Evolutionary conservation across 208 protist genomes (phyloP).

Genomic region (Trichomonas vaginalis): DNA sequence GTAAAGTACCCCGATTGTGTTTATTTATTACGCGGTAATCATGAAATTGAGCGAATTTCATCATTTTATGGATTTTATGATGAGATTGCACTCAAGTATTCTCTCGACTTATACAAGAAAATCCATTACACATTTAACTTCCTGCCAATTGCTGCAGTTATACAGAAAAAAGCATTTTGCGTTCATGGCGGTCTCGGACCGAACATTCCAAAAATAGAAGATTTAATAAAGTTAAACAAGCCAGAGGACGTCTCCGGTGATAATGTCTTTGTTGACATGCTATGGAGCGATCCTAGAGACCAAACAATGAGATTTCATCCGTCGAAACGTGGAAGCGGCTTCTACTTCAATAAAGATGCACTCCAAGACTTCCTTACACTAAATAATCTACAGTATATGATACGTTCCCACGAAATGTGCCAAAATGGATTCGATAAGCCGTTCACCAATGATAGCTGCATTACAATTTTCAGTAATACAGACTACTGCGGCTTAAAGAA

Average conservation of each 20-base stretch:
- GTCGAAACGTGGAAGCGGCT: neutral
- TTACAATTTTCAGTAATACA: neutral
- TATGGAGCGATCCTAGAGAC: neutral
- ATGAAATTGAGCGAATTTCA: neutral
- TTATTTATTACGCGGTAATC: neutral
- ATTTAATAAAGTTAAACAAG: neutral
- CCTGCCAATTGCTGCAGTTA: neutral
- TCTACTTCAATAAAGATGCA: neutral
- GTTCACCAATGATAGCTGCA: neutral
- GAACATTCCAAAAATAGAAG: neutral
- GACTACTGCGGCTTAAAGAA: neutral
- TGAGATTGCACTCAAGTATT: neutral
- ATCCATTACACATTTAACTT: neutral
- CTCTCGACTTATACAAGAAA: neutral
- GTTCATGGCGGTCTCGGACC: neutral
- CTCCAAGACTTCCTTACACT: neutral
- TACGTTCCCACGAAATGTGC: neutral
- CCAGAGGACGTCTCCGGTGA: neutral
- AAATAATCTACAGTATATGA: neutral
- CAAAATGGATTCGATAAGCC: neutral
- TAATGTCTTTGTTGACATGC: neutral
- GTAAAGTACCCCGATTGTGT: neutral
- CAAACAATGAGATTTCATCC: neutral
- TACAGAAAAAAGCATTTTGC: neutral
- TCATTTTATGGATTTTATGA: neutral